Evolutionary conservation across 306 rosid species (phyloP).

Genomic region (Quercus alba): DNA sequence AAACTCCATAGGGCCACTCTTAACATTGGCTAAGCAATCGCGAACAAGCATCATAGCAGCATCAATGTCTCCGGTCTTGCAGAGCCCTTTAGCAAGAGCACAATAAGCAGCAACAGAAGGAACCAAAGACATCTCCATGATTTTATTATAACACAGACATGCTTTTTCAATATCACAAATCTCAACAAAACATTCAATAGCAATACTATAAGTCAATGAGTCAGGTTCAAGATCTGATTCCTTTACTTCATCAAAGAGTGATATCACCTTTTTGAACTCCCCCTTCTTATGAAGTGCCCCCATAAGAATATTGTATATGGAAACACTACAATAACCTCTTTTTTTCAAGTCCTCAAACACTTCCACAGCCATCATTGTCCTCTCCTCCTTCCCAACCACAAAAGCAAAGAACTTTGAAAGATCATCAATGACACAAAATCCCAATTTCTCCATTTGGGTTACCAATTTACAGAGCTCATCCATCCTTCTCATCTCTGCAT

Average conservation of each 20-base stretch:
- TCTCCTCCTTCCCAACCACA: constrained; percentile 45
- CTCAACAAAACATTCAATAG: too few species aligned
- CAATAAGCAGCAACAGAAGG: constrained; percentile 61
- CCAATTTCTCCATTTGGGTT: constrained; percentile 53
- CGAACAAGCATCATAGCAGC: constrained; percentile 72
- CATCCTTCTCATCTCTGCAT: constrained; percentile 44
- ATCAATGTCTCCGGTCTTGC: constrained; percentile 70
- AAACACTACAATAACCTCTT: too few species aligned
- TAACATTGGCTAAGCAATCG: constrained; percentile 63
- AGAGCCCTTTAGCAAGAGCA: constrained; percentile 64
- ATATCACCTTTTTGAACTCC: too few species aligned
- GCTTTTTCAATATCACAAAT: too few species aligned
- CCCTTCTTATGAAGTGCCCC: too few species aligned
- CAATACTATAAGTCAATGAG: too few species aligned
- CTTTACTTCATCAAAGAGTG: constrained; percentile 59
- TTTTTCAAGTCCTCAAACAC: constrained; percentile 48
- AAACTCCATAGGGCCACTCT: constrained; percentile 66
- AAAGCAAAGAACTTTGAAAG: constrained; percentile 52
- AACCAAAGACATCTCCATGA: too few species aligned
- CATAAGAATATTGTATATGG: too few species aligned
- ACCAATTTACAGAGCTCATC: constrained; percentile 54
- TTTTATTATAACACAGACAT: too few species aligned
- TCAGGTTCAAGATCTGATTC: constrained; percentile 40
- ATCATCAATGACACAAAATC: constrained; percentile 43
- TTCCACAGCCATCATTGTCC: constrained; percentile 41